A percentile compares a stretch with the other conserved stretches of the same genome.
Conservation (phyloP, 2,329 filamentous ascomycete species). For the Graphilbum sp. region DNA sequence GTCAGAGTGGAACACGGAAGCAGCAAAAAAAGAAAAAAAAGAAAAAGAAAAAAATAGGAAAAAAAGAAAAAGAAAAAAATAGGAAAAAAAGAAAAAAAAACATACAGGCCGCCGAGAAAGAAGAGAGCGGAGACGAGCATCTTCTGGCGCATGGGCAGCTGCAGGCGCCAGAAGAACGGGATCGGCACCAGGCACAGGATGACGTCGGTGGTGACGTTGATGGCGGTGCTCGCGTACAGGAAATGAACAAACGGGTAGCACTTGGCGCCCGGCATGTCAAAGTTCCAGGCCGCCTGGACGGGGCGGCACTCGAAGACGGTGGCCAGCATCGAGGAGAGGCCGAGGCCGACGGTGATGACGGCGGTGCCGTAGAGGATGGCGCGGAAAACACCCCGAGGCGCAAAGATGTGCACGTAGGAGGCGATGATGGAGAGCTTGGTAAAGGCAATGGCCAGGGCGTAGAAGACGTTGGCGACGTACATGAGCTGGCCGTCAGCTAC, state of each 20-base stretch:
- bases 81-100: too few species aligned
- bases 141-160: constrained; percentile 13
- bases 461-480: constrained; percentile 14
- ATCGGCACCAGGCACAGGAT: constrained; percentile 15
- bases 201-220: constrained; percentile 15
- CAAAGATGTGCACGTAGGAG: constrained; percentile 15
- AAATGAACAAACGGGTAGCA: constrained; percentile 15
- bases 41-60: too few species aligned
- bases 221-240: constrained; percentile 13
- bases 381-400: constrained; percentile 14
- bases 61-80: too few species aligned
- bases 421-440: constrained; percentile 16
- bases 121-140: constrained; percentile 15
- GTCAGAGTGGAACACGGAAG: background rate
- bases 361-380: constrained; percentile 15
- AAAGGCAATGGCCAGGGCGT: constrained; percentile 12
- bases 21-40: background rate
- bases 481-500: constrained; percentile 7
- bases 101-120: constrained; percentile 15
- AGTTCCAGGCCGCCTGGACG: constrained; percentile 14
- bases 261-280: constrained; percentile 5
- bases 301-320: constrained; percentile 15
- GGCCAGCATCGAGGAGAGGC: constrained; percentile 11
- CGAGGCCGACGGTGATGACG: constrained; percentile 13
- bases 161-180: constrained; percentile 14